These are phyloP conservation scores for Chalaropsis ovoidea DNA, from an alignment of 2,329 filamentous ascomycete species.

Conservation along the genomic window DNA sequence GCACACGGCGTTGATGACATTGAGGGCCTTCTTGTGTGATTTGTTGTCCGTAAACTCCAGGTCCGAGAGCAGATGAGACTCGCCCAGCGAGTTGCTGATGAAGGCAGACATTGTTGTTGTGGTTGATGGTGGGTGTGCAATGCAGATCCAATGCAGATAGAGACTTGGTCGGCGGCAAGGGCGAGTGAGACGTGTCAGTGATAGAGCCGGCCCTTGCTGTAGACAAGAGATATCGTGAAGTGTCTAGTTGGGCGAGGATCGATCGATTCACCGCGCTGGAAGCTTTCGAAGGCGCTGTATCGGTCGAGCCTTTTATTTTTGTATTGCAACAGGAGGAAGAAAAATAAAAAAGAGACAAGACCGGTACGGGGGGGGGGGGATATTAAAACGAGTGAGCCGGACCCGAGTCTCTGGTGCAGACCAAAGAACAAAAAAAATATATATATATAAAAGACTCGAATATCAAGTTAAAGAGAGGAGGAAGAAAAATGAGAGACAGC, in stretches of 20 bases:
- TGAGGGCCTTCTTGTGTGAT: background rate
- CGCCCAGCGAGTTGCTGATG: background rate
- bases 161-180: too few species aligned
- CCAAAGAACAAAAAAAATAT: background rate
- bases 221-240: too few species aligned
- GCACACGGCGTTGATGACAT: background rate
- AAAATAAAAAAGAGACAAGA: background rate
- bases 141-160: too few species aligned
- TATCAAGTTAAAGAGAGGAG: background rate
- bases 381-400: background rate
- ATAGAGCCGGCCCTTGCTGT: too few species aligned
- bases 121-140: background rate
- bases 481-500: constrained; percentile 12
- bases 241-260: too few species aligned
- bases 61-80: constrained; percentile 3
- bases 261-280: too few species aligned
- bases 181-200: too few species aligned
- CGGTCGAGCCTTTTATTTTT: background rate
- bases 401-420: background rate
- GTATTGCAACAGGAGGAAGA: background rate
- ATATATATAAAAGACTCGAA: background rate
- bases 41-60: constrained; percentile 19
- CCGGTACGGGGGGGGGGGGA: background rate
- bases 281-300: too few species aligned
- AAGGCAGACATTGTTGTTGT: constrained; percentile 5